These are phyloP conservation scores for Lentithecium fluviatile DNA, from an alignment of 495 filamentous ascomycete genomes.

Conservation along the genomic window DNA sequence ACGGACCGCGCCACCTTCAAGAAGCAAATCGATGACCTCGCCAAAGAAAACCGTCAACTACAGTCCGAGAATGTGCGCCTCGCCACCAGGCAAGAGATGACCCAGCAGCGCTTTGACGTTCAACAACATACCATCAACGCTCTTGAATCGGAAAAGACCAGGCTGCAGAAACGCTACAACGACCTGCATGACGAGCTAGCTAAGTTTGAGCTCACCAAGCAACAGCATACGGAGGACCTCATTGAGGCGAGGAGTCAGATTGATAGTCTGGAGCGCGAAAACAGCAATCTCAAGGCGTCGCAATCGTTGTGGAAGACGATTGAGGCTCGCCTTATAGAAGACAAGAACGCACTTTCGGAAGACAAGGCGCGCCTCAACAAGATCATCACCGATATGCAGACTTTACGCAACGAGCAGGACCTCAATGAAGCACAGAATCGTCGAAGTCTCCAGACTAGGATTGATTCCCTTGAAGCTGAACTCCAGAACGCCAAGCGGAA, in stretches of 20 bases:
- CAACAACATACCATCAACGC: slow-evolving; percentile 84
- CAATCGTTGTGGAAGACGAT: slow-evolving; percentile 89
- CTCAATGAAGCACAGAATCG: slow-evolving; percentile 76
- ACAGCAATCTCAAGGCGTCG: slow-evolving; percentile 87
- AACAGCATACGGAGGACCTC: slow-evolving; percentile 90
- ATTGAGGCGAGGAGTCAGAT: slow-evolving; percentile 76
- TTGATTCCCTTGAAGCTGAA: slow-evolving; percentile 76
- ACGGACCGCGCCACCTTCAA: slow-evolving; percentile 77
- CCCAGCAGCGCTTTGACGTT: slow-evolving; percentile 80
- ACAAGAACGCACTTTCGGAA: slow-evolving; percentile 78
- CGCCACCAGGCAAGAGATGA: slow-evolving; percentile 78
- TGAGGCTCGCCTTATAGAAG: slow-evolving; percentile 78
- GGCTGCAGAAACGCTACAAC: slow-evolving; percentile 77
- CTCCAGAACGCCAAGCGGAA: slow-evolving; percentile 76
- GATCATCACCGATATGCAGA: slow-evolving; percentile 76
- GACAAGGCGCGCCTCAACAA: slow-evolving; percentile 79
- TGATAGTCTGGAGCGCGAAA: slow-evolving; percentile 88
- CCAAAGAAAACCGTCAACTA: slow-evolving; percentile 74
- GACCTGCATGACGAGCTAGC: slow-evolving; percentile 74
- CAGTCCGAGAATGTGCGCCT: slow-evolving; percentile 73
- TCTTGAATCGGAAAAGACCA: slow-evolving; percentile 76
- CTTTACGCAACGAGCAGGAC: slow-evolving; percentile 85
- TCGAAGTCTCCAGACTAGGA: slow-evolving; percentile 70
- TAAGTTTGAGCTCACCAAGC: slow-evolving; percentile 83
- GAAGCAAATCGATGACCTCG: slow-evolving; percentile 79